Conservation (phyloP, 441 rosid species). For the Syzygium malaccense region DNA sequence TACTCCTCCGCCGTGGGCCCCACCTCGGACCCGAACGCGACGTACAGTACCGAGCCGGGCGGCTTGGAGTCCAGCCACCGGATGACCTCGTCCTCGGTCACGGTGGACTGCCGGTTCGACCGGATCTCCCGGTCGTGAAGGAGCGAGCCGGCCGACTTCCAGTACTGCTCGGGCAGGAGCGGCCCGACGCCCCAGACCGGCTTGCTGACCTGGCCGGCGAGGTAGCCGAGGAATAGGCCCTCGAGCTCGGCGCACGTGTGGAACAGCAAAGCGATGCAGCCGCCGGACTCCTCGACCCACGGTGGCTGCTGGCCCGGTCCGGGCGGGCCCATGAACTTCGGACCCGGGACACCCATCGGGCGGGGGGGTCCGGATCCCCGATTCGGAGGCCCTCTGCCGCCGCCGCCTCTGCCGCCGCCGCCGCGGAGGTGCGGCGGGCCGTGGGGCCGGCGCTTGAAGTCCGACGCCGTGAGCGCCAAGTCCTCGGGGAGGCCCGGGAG, state of each 20-base stretch:
- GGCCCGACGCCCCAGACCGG: constrained; percentile 33
- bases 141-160: constrained; percentile 19
- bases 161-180: constrained; percentile 24
- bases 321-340: neutral
- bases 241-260: constrained; percentile 22
- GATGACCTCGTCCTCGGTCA: constrained; percentile 8
- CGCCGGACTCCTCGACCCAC: constrained; percentile 8
- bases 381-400: neutral
- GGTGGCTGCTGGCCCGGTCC: constrained; percentile 8
- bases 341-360: neutral
- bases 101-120: neutral
- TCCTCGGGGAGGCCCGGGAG: constrained; percentile 18
- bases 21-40: constrained; percentile 42
- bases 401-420: neutral
- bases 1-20: constrained; percentile 32
- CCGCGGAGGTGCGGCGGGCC: constrained; percentile 1
- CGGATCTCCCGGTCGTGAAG: constrained; percentile 19
- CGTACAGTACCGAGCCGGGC: constrained; percentile 29
- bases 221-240: constrained; percentile 15
- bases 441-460: constrained; percentile 8
- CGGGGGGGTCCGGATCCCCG: neutral
- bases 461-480: constrained; percentile 17
- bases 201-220: constrained; percentile 4
- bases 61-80: constrained; percentile 35
- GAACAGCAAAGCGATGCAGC: constrained; percentile 14